Conservation (phyloP, 169 alveolate species). For the Eimeria zaria region DNA sequence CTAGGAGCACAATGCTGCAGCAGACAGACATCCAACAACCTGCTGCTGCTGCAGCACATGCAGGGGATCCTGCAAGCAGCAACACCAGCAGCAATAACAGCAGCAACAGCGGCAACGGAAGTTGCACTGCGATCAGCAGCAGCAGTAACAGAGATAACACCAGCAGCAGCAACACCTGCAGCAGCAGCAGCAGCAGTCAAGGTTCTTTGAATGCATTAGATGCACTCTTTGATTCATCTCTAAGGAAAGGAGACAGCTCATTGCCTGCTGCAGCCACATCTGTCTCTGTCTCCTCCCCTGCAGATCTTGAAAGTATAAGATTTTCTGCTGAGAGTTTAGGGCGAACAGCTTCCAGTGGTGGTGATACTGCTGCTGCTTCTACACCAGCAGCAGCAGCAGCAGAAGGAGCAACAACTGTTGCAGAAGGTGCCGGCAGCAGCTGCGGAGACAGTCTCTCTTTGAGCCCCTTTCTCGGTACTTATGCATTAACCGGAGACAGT, state of each 20-base stretch:
- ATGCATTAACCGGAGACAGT: background rate
- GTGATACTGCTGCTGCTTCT: background rate
- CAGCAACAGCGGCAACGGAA: background rate
- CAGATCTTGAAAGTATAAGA: background rate
- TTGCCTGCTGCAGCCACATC: background rate
- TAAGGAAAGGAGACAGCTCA: background rate
- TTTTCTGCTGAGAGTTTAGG: background rate
- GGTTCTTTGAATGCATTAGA: background rate
- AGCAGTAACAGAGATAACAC: background rate
- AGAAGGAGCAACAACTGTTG: background rate
- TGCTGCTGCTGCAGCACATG: slow-evolving; percentile 29
- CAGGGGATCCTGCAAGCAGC: background rate
- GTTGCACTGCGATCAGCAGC: background rate
- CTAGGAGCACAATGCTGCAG: background rate
- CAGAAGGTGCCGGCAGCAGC: background rate
- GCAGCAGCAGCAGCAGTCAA: background rate
- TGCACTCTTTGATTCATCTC: background rate
- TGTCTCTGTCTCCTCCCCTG: background rate
- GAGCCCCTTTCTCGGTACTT: background rate
- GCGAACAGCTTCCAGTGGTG: background rate
- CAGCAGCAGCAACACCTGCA: background rate
- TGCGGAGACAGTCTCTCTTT: background rate
- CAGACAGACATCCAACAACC: background rate
- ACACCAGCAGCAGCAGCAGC: background rate
- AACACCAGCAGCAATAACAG: background rate